These are phyloP conservation scores for Kokia cookei DNA, from an alignment of 441 rosid species.

Conservation along the genomic window DNA sequence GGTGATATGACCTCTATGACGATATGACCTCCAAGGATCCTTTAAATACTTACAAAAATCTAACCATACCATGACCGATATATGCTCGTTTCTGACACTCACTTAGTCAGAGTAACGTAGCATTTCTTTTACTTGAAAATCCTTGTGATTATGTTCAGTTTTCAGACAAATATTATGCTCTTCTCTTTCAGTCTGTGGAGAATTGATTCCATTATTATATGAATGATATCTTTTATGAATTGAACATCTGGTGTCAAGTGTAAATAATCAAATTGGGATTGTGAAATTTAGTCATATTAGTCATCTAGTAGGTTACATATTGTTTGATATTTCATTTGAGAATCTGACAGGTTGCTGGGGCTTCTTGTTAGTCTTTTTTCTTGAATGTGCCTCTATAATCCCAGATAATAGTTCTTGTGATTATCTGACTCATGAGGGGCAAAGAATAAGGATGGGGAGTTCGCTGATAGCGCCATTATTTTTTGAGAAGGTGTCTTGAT, in stretches of 20 bases:
- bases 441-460: conserved; percentile 18
- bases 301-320: neutral
- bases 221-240: neutral
- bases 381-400: conserved; percentile 21
- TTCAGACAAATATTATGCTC: neutral
- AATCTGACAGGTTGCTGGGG: neutral
- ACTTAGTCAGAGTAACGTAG: neutral
- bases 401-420: conserved; percentile 21
- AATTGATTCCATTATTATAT: neutral
- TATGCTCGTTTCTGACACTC: neutral
- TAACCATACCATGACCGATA: neutral
- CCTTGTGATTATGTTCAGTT: neutral
- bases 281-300: neutral
- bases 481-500: conserved; percentile 17
- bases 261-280: neutral
- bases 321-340: neutral
- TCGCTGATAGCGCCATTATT: conserved; percentile 21
- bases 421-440: conserved; percentile 40
- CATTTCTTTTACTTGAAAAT: neutral
- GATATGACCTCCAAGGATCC: neutral
- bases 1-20: neutral
- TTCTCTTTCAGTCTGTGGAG: neutral
- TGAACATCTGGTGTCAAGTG: neutral
- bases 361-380: neutral
- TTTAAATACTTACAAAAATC: neutral